Base-by-base conservation (phyloP, 495 filamentous ascomycete species). In the Talaromyces trachyspermus region DNA sequence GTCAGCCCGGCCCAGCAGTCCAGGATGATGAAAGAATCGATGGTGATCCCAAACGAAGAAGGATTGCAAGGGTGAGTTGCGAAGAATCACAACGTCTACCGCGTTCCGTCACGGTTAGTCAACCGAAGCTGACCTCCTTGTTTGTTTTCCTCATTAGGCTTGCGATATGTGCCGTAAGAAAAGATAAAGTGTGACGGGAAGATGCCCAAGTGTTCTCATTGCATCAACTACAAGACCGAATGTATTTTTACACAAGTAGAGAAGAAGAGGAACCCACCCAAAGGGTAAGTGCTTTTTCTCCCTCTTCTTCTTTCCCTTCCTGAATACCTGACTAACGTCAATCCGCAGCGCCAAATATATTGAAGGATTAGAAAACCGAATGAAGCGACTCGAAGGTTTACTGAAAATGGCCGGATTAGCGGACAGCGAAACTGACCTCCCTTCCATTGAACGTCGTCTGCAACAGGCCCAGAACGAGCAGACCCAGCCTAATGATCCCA, bases 131-230 rank as follows among this genome's bases (percentile, higher is more conserved):
- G 39, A 42, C 19, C 7, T 10, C n/a, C 20, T 25, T 12, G 39
- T 40, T 22, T 45, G 11, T 29, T 52, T 43, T 25, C 26, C 19
- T 29, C 15, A 49, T 30, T 62, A 91, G 87, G 92, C 92, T 42
- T 98, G 92, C 72, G 92, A 98, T 61, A 95, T 96, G 91, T 98
- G 92, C 60, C 80, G 92, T 52, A 96, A 95, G 70, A 98, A 97
- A 98, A 98, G 77, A 97, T 98, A 60, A 97, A 97, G 68, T 98
- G 92, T 66, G 94, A 98, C 60, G 92, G 92, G 43, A 95, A 94
- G 66, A 81, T 92, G 63, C 92, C 94, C 30, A 80, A 88, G 48
- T 98, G 92, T 66, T 89, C 88, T 12, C 94, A 98, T 65, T 98
- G 92, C 62, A 84, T 84, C 60, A 97, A 98, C 64, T 96, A 97